Conservation (phyloP, 805 yeast genomes). For the Monosporozyma servazzii region DNA sequence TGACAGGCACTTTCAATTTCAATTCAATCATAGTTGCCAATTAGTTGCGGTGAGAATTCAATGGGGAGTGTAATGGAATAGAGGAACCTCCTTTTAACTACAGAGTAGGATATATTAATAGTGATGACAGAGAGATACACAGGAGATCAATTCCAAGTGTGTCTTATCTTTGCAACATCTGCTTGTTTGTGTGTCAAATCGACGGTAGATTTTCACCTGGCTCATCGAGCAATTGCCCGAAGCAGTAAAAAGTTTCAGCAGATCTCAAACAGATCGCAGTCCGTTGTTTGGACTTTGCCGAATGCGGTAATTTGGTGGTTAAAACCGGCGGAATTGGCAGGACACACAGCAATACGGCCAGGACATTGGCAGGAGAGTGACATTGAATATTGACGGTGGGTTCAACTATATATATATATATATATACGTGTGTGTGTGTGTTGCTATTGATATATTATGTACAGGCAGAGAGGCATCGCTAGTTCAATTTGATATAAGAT, state of each 20-base stretch:
- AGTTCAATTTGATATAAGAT: conserved; percentile 53
- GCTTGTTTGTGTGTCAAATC: neutral
- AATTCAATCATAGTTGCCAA: neutral
- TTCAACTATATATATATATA: conserved; percentile 2
- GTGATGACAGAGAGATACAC: no score
- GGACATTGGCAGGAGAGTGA: neutral
- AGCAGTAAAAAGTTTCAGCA: neutral
- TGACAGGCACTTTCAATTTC: conserved; percentile 31
- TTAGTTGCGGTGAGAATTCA: no score
- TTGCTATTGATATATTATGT: neutral
- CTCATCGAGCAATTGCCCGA: neutral
- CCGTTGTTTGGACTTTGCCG: neutral
- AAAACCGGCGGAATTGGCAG: no score
- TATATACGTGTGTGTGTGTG: neutral
- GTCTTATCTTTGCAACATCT: neutral
- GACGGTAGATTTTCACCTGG: neutral
- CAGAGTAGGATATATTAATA: no score
- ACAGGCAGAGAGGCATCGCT: neutral
- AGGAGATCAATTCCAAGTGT: neutral
- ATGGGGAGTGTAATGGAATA: no score
- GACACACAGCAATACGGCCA: no score
- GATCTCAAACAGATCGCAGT: neutral
- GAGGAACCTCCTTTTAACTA: no score
- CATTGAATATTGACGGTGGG: neutral
- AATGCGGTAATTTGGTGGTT: neutral